Evolutionary conservation across 768 basidiomycete species (phyloP), one percentile per base, ranked within the genome.

Genomic region (Suillus occidentalis): DNA sequence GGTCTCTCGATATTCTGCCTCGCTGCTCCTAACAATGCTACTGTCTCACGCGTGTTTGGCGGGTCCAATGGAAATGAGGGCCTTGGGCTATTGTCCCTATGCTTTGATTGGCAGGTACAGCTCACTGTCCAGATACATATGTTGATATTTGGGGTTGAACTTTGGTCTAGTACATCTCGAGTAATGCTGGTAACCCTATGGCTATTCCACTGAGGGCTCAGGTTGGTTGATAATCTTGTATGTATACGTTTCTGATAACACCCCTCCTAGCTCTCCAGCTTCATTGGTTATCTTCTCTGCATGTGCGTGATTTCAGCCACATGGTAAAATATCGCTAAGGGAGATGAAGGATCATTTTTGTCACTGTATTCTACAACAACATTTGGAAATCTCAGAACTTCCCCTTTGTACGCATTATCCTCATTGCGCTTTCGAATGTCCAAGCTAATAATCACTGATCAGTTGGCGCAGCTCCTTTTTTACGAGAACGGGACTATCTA

Each of bases 51-150:
- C 34, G 76, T 88, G 37, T 88, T 89, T 68, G 87, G 87, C 60
- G 87, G 87, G 47, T 85, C 82, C 45, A 82, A 84, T 39, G 87
- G 81, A 62, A 87, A 89, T 62, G 87, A 88, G 72, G 87, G 87
- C 8, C 80, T 89, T 49, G 88, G 87, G 13, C 73, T 84, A 60
- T 82, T 89, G 52, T 81, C 87, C 2, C 71, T 88, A 47, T 87
- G 80, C 66, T 75, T 89, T 16, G 88, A 89, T 69, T 89, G 88
- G 87, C 85, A 86, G 76, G 75, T 76, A 63, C 1, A 13, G 28
- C 18, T 20, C 18, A 5, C 52, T 31, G 18, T 34, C 31, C 16
- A 20, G 40, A 45, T 69, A 81, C 84, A 9, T 20, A 43, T 64
- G 81, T 86, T 18, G 65, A 83, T 80, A 43, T 77, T 20, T 28